Evolutionary conservation across 2,329 filamentous ascomycete species (phyloP).

Genomic region (Venturia nashicola): DNA sequence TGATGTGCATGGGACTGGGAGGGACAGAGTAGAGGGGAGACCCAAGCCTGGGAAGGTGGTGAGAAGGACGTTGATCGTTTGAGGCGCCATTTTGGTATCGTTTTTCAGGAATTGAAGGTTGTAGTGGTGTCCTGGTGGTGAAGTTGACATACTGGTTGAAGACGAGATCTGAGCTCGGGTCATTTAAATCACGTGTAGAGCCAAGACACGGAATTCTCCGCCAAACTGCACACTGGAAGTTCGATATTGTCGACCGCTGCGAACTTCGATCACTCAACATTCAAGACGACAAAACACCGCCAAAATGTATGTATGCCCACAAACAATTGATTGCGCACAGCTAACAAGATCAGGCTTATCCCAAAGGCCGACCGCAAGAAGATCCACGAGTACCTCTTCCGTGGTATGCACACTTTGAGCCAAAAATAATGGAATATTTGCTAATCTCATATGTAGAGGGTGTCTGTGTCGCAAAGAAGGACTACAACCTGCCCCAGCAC

Average conservation of each 20-base stretch:
- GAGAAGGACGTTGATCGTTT: constrained; percentile 67
- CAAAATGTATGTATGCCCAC: constrained; percentile 27
- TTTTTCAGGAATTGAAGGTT: neutral
- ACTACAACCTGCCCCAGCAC: constrained; percentile 98
- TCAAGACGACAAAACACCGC: constrained; percentile 21
- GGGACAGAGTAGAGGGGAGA: constrained; percentile 67
- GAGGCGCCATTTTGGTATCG: constrained; percentile 38
- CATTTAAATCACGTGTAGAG: neutral
- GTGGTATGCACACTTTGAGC: constrained; percentile 23
- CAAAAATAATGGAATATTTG: neutral
- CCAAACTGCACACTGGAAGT: neutral
- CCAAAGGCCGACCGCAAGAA: constrained; percentile 99
- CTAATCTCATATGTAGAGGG: constrained; percentile 39
- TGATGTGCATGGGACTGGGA: constrained; percentile 56
- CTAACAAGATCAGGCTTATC: constrained; percentile 61
- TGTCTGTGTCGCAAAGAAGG: constrained; percentile 95
- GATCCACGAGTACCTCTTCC: constrained; percentile 81
- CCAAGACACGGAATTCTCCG: neutral
- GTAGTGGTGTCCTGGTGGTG: neutral
- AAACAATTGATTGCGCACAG: neutral
- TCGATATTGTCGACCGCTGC: neutral
- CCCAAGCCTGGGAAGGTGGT: constrained; percentile 74
- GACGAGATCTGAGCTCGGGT: neutral
- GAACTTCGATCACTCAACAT: constrained; percentile 2
- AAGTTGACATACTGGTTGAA: neutral